A percentile compares a stretch with the other conserved stretches of the same genome.
Evolutionary conservation across 108 stramenopile species (phyloP).

Genomic region (Nannochloropsis gaditana): DNA sequence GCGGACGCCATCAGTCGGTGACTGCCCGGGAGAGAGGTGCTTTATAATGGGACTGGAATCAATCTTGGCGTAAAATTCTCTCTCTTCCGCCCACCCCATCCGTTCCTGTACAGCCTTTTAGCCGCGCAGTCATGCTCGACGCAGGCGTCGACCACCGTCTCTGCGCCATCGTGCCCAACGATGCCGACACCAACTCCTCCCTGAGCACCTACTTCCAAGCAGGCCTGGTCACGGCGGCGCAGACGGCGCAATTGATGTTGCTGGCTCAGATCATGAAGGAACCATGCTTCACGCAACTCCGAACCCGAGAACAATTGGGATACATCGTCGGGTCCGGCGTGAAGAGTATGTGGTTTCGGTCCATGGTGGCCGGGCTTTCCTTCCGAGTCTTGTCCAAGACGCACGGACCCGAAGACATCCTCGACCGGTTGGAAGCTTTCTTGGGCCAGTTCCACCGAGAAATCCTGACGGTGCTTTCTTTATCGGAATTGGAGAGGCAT

Average conservation of each 20-base stretch:
- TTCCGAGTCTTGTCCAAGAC: constrained; percentile 36
- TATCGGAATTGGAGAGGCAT: constrained; percentile 33
- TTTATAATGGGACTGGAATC: too few relatives aligned
- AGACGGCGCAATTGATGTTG: constrained; percentile 54
- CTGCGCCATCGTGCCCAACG: constrained; percentile 27
- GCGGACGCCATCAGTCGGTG: not conserved
- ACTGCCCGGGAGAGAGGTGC: not conserved
- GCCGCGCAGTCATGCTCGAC: constrained; percentile 55
- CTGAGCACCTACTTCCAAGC: constrained; percentile 37
- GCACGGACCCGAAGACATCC: constrained; percentile 33
- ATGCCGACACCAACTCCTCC: constrained; percentile 30
- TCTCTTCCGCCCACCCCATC: not conserved
- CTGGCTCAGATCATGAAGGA: constrained; percentile 67
- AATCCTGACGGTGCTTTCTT: not conserved
- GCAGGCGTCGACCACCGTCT: constrained; percentile 21
- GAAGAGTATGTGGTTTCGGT: constrained; percentile 21
- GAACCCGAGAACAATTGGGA: constrained; percentile 79
- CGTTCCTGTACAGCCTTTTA: constrained; percentile 21
- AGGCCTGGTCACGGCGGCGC: not conserved
- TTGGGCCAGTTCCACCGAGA: constrained; percentile 21
- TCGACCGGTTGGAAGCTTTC: constrained; percentile 30
- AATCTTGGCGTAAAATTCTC: not conserved
- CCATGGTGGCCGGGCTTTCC: constrained; percentile 28
- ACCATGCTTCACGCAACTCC: constrained; percentile 72
- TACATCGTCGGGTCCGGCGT: constrained; percentile 61